Conservation (phyloP, 257 asterid species). For the Solanum appendiculatum region DNA sequence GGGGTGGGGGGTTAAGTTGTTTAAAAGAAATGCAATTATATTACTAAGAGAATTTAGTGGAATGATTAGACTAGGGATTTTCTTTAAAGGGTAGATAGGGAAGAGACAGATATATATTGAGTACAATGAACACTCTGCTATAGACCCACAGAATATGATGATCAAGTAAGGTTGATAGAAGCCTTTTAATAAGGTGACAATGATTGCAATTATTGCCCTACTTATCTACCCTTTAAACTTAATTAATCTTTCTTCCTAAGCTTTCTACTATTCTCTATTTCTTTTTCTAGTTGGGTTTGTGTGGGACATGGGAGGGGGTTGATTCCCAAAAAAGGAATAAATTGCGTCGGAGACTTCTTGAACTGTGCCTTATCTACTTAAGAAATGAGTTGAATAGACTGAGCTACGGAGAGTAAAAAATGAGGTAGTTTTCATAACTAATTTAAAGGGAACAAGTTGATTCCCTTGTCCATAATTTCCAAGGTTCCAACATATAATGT, state of each 20-base stretch:
- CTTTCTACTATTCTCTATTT: neutral
- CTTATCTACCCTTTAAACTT: neutral
- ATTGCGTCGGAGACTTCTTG: no score
- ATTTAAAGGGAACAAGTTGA: neutral
- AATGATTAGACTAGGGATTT: neutral
- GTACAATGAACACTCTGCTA: neutral
- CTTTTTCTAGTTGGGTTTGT: neutral
- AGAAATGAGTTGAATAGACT: no score
- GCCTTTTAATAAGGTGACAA: neutral
- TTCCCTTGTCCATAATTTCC: neutral
- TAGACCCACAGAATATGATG: neutral
- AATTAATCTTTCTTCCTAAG: neutral
- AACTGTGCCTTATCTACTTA: no score
- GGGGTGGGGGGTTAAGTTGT: neutral
- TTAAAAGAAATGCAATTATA: neutral
- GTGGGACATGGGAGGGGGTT: neutral
- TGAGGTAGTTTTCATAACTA: neutral
- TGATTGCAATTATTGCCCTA: neutral
- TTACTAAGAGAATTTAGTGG: neutral
- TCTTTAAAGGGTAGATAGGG: conserved; percentile 1
- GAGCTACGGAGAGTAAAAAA: no score
- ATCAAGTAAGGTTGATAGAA: neutral
- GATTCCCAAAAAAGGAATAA: neutral
- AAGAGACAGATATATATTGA: neutral
- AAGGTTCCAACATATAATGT: neutral